phyloP scores from a whole-genome alignment of 2,329 filamentous ascomycete species.

The Thermothelomyces thermophilus region DNA sequence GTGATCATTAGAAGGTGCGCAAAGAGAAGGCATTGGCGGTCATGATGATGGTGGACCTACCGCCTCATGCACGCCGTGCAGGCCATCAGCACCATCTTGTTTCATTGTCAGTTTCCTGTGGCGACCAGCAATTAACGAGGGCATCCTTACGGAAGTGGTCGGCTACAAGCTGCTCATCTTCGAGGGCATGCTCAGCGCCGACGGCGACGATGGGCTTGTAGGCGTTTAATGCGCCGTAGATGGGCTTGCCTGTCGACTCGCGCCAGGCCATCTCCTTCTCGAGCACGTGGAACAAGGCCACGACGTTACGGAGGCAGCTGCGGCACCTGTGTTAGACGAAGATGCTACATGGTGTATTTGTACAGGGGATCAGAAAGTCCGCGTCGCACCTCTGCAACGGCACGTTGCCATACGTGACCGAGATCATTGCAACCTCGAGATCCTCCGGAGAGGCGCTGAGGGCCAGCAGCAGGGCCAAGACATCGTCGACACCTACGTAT shows the following conservation, averaged over 20 bases:
- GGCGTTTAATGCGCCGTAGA: conserved; percentile 65
- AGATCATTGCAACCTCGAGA: conserved; percentile 77
- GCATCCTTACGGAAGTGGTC: conserved; percentile 71
- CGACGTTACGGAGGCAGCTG: conserved; percentile 80
- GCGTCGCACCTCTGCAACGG: conserved; percentile 64
- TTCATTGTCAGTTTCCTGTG: conserved; percentile 10
- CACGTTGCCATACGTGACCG: conserved; percentile 90
- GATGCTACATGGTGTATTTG: neutral
- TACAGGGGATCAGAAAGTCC: neutral
- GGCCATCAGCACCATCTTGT: conserved; percentile 65
- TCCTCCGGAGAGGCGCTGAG: conserved; percentile 77
- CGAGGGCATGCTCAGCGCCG: conserved; percentile 77
- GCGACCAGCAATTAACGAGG: neutral
- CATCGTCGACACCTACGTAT: conserved; percentile 72
- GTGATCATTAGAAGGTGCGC: neutral
- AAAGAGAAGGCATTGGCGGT: neutral
- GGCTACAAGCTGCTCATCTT: conserved; percentile 71
- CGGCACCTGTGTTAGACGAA: conserved; percentile 8
- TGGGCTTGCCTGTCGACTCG: conserved; percentile 57
- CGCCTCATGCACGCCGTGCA: conserved; percentile 65
- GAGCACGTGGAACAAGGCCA: conserved; percentile 85
- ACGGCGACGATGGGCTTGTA: conserved; percentile 80
- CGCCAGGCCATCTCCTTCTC: conserved; percentile 87
- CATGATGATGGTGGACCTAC: conserved; percentile 36
- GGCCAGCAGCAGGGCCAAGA: conserved; percentile 80